Evolutionary conservation across 768 basidiomycete species (phyloP), one percentile per base, ranked within the genome.

Genomic region (Leccinum truebloodii): DNA sequence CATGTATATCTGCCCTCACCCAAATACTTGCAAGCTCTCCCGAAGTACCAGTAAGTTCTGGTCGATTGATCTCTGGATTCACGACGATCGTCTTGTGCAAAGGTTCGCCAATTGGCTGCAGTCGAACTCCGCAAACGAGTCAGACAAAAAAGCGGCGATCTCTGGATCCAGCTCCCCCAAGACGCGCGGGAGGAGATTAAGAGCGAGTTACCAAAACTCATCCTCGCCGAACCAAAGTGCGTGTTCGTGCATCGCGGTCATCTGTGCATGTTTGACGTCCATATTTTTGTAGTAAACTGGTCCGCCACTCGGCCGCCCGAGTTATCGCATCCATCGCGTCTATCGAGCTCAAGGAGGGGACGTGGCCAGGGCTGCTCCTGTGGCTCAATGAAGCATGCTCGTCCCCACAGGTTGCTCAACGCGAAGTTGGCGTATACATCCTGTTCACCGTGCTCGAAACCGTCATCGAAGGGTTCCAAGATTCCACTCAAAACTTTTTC

Each of bases 81-180:
- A 60, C 41, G n/a, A 32, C 41, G 55, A 59, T 58, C 37, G 28
- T 24, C 9, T 52, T 46, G 13, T 54, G 1, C 13, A 26, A 55
- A 99, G 95, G 87, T 98, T 63, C 92, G 95, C 62, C 97, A 99
- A 86, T 84, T 99, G 22, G 93, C 95, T 52, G 95, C 95, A 8
- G 95, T 98, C 58, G 97, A 99, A 77, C 82, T 98, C 73, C 85
- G 96, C 67, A 99, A 99, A 81, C 91, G 96, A 59, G 85, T 98
- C 61, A 74, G 82, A 28, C 83, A 86, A 71, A 88, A 88, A 68
- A 91, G 89, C 65, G 90, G 89, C 54, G 85, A 83, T 71, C 76
- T 95, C 34, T 99, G 97, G 97, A 79, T 85, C 20, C 79, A 83
- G 58, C 81, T 93, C 30, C 76, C 85, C 37, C 82, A 83, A 71